A percentile compares a stretch with the other conserved stretches of the same genome.
Evolutionary conservation across 2,329 filamentous ascomycete species (phyloP).

Genomic region (Triangularia verruculosa): DNA sequence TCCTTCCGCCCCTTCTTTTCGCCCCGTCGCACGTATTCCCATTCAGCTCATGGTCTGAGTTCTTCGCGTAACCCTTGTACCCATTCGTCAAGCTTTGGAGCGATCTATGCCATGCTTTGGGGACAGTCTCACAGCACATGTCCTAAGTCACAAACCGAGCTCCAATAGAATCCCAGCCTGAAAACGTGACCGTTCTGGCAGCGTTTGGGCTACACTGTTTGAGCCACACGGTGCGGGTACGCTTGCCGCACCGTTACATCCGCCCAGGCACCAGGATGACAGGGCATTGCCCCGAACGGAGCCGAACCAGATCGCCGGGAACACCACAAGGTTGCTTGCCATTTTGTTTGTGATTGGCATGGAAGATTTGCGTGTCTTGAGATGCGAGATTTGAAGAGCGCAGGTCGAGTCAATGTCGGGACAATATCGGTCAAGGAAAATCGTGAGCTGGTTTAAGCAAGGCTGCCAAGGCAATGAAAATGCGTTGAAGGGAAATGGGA

Average conservation of each 20-base stretch:
- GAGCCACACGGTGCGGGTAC: neutral
- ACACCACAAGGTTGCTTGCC: neutral
- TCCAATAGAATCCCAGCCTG: too few species aligned
- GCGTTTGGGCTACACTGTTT: neutral
- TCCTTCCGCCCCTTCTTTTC: too few species aligned
- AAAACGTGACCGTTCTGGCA: too few species aligned
- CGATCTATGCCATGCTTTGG: too few species aligned
- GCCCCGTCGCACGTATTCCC: too few species aligned
- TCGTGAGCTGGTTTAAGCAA: neutral
- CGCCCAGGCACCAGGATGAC: neutral
- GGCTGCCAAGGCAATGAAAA: neutral
- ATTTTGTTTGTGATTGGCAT: neutral
- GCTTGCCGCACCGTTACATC: neutral
- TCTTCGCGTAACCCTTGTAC: too few species aligned
- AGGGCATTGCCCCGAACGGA: too few species aligned
- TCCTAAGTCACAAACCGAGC: neutral
- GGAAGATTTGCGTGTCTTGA: neutral
- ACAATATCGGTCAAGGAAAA: neutral
- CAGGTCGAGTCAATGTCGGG: neutral
- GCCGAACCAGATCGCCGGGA: neutral
- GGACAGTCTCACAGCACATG: too few species aligned
- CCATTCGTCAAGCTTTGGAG: too few species aligned
- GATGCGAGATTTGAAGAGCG: neutral
- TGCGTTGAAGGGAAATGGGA: neutral
- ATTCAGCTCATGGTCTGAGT: too few species aligned